phyloP scores from a whole-genome alignment of 164 flowering plant species.

The Macadamia tetraphylla region DNA sequence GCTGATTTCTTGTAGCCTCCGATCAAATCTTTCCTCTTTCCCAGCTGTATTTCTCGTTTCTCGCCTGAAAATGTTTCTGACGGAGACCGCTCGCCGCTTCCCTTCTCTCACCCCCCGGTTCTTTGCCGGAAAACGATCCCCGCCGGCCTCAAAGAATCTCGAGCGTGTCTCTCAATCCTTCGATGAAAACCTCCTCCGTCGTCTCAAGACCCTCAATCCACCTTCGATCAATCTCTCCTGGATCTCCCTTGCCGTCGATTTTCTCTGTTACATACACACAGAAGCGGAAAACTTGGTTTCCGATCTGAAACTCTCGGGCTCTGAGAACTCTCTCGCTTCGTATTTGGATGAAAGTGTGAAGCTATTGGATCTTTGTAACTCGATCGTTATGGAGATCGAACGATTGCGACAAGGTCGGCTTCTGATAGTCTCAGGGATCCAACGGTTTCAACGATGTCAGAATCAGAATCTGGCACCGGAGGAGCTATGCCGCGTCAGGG shows the following conservation, averaged over 20 bases:
- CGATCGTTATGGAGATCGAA: conserved; percentile 27
- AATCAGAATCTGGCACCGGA: conserved; percentile 9
- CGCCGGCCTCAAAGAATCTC: conserved; percentile 10
- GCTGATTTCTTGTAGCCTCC: too few relatives aligned
- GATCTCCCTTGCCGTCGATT: conserved; percentile 26
- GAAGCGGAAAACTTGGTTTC: conserved; percentile 21
- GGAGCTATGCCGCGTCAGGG: conserved; percentile 19
- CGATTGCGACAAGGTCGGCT: conserved; percentile 24
- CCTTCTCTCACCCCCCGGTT: conserved; percentile 7
- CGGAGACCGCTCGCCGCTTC: neutral
- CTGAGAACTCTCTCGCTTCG: conserved; percentile 3
- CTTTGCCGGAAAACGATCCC: conserved; percentile 6
- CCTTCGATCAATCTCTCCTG: conserved; percentile 17
- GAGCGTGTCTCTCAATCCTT: conserved; percentile 18
- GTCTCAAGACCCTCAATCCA: conserved; percentile 20
- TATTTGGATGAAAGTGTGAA: conserved; percentile 28
- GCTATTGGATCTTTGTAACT: conserved; percentile 34
- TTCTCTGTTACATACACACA: conserved; percentile 23
- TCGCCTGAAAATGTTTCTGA: conserved; percentile 8
- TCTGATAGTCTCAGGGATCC: conserved; percentile 17
- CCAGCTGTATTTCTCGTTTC: too few relatives aligned
- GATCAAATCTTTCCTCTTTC: too few relatives aligned
- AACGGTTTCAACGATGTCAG: neutral
- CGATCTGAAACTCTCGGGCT: neutral
- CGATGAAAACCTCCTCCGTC: conserved; percentile 25